Evolutionary conservation across 1,284 basidiomycete genomes (phyloP), one percentile per base, ranked within the genome.

Genomic region (Vanrija humicola): DNA sequence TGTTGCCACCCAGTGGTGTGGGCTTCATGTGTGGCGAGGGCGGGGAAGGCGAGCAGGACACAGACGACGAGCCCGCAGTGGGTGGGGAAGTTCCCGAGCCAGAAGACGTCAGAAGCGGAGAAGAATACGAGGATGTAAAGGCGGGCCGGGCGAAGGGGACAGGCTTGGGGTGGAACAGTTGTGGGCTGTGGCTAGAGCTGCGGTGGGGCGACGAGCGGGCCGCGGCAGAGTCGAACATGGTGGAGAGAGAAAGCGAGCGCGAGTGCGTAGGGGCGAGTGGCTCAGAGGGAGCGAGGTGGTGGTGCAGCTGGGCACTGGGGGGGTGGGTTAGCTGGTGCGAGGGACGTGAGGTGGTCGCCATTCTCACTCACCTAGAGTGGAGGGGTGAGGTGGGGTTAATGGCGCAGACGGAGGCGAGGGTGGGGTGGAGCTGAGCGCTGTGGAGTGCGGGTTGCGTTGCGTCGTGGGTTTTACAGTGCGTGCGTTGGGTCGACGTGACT

Each of bases 161-260:
- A 25, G 54, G 56, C 43, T 58, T 53, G 49, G 60, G 56, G 52
- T 58, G 56, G 56, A 46, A 58, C 25, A 58, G 23, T 46, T 26
- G 44, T 56, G 19, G 45, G 52, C 12, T 48, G 14, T 14, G 56
- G n/a, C 7, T 42, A 1, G 34, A n/a, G 43, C n/a, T 45, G 48
- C 9, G n/a, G 42, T 43, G 42, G 15, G 55, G 26, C 9, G 28
- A 38, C 39, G 34, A 49, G n/a, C 44, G 45, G 9, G 49, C 21
- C 12, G 42, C 10, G 21, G 16, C 29, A 19, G 47, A 52, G 43
- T 50, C 48, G 54, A 23, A 52, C 54, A 55, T 59, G 48, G 38
- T 43, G 45, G 26, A 5, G 40, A 5, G 26, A 12, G 42, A 38
- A 18, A 7, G 38, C 19, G 26, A 29, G 34, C 21, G 34, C 2